Evolutionary conservation across 495 filamentous ascomycete species (phyloP).

Genomic region (Bathelium albidoporum): DNA sequence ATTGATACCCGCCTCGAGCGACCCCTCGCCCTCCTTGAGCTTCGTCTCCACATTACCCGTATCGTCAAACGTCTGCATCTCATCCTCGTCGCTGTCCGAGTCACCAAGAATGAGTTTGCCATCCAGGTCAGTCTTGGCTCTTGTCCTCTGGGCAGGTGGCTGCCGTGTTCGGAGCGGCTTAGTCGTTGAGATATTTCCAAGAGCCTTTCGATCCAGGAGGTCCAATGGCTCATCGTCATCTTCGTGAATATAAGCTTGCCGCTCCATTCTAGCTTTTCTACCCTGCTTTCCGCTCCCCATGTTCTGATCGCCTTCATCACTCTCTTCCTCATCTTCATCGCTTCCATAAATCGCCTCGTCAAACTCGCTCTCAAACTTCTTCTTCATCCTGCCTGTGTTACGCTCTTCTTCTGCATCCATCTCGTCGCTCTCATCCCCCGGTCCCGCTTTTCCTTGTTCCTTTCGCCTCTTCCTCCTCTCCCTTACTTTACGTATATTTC

Average conservation of each 20-base stretch:
- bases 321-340: conserved; percentile 46
- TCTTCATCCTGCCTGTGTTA: conserved; percentile 37
- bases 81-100: conserved; percentile 41
- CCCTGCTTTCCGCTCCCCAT: conserved; percentile 37
- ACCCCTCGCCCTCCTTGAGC: conserved; percentile 33
- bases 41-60: conserved; percentile 39
- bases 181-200: conserved; percentile 87
- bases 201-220: conserved; percentile 73
- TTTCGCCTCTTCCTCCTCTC: conserved; percentile 81
- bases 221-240: conserved; percentile 89
- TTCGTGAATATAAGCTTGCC: conserved; percentile 68
- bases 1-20: conserved; percentile 55
- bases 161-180: conserved; percentile 55
- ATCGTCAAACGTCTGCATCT: conserved; percentile 55
- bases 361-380: conserved; percentile 77
- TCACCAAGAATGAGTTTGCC: conserved; percentile 73
- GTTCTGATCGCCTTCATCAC: conserved; percentile 35
- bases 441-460: conserved; percentile 35
- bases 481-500: conserved; percentile 86
- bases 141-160: conserved; percentile 34
- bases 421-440: conserved; percentile 20
- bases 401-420: conserved; percentile 5
- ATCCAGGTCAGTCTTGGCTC: conserved; percentile 66
- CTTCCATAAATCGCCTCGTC: conserved; percentile 92
- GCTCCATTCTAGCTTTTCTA: conserved; percentile 37